Evolutionary conservation across 805 yeast genomes (phyloP).

Genomic region (Ogataea nakhonphanomensis): DNA sequence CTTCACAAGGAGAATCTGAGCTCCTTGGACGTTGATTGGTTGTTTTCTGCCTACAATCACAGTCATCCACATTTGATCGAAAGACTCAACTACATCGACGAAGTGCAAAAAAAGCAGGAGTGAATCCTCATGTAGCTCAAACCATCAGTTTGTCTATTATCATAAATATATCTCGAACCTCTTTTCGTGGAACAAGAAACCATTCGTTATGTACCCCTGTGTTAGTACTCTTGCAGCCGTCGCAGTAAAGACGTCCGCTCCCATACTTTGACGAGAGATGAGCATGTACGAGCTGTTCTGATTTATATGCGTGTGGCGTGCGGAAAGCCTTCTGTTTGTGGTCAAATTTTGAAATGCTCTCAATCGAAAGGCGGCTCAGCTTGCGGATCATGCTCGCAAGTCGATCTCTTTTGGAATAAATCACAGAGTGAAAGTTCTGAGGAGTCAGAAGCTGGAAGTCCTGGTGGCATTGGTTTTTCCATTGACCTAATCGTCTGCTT

Average conservation of each 20-base stretch:
- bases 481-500: conserved; percentile 41
- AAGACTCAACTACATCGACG: conserved; percentile 73
- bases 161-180: conserved; percentile 32
- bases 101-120: conserved; percentile 19
- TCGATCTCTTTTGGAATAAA: conserved; percentile 19
- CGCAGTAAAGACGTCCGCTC: conserved; percentile 45
- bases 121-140: conserved; percentile 1
- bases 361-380: conserved; percentile 12
- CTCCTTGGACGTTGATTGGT: conserved; percentile 85
- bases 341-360: conserved; percentile 20
- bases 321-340: conserved; percentile 36
- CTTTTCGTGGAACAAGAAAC: conserved; percentile 50
- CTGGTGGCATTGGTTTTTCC: conserved; percentile 52
- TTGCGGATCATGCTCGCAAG: conserved; percentile 11
- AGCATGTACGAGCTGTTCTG: conserved; percentile 43
- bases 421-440: conserved; percentile 14
- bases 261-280: conserved; percentile 40
- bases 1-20: conserved; percentile 78
- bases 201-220: conserved; percentile 46
- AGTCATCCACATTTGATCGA: conserved; percentile 92
- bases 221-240: conserved; percentile 35
- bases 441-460: conserved; percentile 41
- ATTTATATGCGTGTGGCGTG: conserved; percentile 28
- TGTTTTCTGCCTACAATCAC: conserved; percentile 83
- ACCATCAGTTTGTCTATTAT: conserved; percentile 31